These are phyloP conservation scores for Cordyceps fumosorosea DNA, from an alignment of 2,329 filamentous ascomycete genomes.

Conservation along the genomic window DNA sequence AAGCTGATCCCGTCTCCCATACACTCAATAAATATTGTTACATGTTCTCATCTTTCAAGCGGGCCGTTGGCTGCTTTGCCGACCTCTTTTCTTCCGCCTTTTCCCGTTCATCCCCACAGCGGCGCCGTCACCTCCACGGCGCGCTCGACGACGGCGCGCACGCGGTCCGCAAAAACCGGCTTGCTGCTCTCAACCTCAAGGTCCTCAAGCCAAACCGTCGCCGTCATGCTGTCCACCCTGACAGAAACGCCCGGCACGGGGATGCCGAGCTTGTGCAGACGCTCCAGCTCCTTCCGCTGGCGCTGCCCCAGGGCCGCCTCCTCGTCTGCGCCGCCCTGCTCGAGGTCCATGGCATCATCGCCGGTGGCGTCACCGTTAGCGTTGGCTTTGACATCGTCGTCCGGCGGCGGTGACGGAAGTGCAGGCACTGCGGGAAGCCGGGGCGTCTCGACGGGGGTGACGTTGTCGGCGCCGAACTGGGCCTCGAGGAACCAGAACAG, in stretches of 20 bases:
- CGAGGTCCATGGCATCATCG: conserved; percentile 14
- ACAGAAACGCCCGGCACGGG: conserved; percentile 86
- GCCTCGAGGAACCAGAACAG: conserved; percentile 95
- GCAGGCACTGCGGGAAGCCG: conserved; percentile 40
- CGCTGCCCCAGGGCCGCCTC: conserved; percentile 43
- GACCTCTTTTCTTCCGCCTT: not conserved
- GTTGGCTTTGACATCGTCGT: conserved; percentile 17
- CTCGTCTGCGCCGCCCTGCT: conserved; percentile 23
- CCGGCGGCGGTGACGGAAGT: conserved; percentile 17
- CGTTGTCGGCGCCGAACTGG: conserved; percentile 81
- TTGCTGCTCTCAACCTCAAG: conserved; percentile 83
- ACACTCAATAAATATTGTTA: not conserved
- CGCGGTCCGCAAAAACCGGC: conserved; percentile 71
- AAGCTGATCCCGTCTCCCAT: not conserved
- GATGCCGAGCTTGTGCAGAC: conserved; percentile 77
- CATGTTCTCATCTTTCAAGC: not conserved
- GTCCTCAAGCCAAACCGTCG: conserved; percentile 86
- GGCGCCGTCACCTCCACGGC: conserved; percentile 82
- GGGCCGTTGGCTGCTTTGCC: too few relatives aligned
- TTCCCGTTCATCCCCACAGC: conserved; percentile 47
- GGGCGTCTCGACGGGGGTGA: conserved; percentile 66
- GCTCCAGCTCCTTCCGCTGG: conserved; percentile 65
- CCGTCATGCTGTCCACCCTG: conserved; percentile 78
- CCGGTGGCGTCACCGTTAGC: conserved; percentile 11
- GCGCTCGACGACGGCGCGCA: conserved; percentile 82